Evolutionary conservation across 2,329 filamentous ascomycete species (phyloP).

Genomic region (Didymella exigua): DNA sequence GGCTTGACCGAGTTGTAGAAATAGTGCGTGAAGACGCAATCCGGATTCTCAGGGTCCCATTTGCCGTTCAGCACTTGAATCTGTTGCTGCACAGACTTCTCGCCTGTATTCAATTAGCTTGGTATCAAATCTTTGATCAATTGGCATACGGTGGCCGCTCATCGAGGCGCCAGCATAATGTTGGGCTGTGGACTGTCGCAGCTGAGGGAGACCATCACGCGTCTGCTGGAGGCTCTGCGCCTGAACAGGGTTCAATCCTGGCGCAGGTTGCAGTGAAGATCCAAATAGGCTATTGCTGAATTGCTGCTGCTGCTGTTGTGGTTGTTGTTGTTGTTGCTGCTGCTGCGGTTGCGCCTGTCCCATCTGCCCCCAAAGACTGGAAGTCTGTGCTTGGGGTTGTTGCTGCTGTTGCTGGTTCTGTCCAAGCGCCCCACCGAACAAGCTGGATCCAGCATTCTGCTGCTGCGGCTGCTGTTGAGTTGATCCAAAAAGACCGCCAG

Average conservation of each 20-base stretch:
- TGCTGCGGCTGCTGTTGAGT: constrained; percentile 24
- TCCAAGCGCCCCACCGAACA: constrained; percentile 29
- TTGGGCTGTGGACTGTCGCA: constrained; percentile 39
- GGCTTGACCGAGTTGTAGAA: constrained; percentile 86
- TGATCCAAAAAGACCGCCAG: constrained; percentile 32
- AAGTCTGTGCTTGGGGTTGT: constrained; percentile 41
- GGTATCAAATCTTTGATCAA: background rate
- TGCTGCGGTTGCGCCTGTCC: constrained; percentile 51
- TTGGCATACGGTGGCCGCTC: constrained; percentile 37
- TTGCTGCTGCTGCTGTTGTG: constrained; percentile 46
- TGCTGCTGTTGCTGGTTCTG: constrained; percentile 24
- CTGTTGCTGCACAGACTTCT: constrained; percentile 77
- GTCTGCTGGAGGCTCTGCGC: constrained; percentile 46
- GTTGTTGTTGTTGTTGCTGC: constrained; percentile 51
- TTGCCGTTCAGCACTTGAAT: constrained; percentile 72
- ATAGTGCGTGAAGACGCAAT: constrained; percentile 79
- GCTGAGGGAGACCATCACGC: constrained; percentile 44
- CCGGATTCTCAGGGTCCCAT: constrained; percentile 72
- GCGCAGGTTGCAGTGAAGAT: constrained; percentile 39
- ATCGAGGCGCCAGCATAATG: constrained; percentile 35
- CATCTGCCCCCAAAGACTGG: constrained; percentile 48
- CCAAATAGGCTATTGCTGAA: constrained; percentile 51
- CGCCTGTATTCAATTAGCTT: constrained; percentile 52
- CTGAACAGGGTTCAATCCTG: constrained; percentile 34
- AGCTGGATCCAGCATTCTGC: constrained; percentile 19